Conservation (phyloP, 2,329 filamentous ascomycete species). For the Paecilomyces niveus region DNA sequence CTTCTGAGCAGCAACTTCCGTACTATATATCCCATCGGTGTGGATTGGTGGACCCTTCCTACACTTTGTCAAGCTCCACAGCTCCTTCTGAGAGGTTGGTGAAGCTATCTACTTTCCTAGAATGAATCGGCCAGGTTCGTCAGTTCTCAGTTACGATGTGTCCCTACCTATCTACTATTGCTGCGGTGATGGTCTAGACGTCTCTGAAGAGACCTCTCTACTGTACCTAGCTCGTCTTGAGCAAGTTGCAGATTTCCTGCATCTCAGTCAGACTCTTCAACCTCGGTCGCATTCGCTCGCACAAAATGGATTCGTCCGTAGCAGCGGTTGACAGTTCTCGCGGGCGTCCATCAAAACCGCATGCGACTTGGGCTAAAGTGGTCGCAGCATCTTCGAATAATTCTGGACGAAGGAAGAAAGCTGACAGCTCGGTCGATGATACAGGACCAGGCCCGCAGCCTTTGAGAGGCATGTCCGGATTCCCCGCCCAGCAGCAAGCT, state of each 20-base stretch:
- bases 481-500: slow-evolving; percentile 45
- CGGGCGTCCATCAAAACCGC: neutral
- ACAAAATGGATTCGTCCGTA: neutral
- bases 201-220: neutral
- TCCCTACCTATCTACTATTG: slow-evolving; percentile 11
- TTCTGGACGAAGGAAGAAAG: slow-evolving; percentile 1
- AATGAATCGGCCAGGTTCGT: slow-evolving; percentile 47
- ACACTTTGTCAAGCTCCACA: slow-evolving; percentile 5
- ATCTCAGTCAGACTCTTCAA: neutral
- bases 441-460: slow-evolving; percentile 45
- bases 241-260: neutral
- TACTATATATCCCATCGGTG: slow-evolving; percentile 2
- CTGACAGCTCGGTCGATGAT: slow-evolving; percentile 7
- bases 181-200: slow-evolving; percentile 3
- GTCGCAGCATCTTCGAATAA: neutral
- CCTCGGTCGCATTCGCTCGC: neutral
- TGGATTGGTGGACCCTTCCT: neutral
- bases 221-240: neutral
- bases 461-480: slow-evolving; percentile 48
- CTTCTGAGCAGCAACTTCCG: slow-evolving; percentile 13
- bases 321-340: neutral
- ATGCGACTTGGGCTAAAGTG: slow-evolving; percentile 3
- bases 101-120: slow-evolving; percentile 10
- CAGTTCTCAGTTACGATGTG: slow-evolving; percentile 18
- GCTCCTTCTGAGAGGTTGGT: slow-evolving; percentile 8